These are phyloP conservation scores for Cucurbita maxima DNA, from an alignment of 306 rosid species.

Conservation along the genomic window DNA sequence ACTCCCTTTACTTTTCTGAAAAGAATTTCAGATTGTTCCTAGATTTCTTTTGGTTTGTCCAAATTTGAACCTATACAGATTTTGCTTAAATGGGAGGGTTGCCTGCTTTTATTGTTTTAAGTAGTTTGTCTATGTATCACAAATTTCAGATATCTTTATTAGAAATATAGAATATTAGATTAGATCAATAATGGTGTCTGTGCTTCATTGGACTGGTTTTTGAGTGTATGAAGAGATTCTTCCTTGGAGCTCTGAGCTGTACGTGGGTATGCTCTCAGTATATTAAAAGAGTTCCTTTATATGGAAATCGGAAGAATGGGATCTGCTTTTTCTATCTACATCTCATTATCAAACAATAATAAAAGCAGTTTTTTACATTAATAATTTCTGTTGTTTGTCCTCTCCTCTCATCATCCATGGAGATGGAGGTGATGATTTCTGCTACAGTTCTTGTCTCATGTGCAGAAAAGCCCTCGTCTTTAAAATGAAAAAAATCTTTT, in stretches of 20 bases:
- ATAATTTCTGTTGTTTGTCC: not conserved
- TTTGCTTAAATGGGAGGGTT: not conserved
- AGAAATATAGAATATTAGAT: not conserved
- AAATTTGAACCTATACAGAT: not conserved
- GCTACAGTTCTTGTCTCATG: constrained; percentile 60
- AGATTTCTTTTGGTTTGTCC: not conserved
- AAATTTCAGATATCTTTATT: not conserved
- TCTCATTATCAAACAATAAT: constrained; percentile 33
- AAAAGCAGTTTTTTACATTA: constrained; percentile 1
- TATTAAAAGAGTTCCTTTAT: constrained; percentile 47
- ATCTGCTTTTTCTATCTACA: constrained; percentile 35
- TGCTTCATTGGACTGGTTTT: constrained; percentile 1
- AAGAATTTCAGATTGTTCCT: not conserved
- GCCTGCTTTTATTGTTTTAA: not conserved
- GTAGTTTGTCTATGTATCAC: not conserved
- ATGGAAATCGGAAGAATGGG: constrained; percentile 60
- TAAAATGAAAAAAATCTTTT: too few relatives aligned
- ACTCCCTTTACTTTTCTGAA: not conserved
- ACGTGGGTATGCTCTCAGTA: constrained; percentile 42
- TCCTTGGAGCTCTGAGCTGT: constrained; percentile 47
- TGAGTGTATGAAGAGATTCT: constrained; percentile 28
- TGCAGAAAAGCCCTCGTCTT: constrained; percentile 15
- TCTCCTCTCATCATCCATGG: constrained; percentile 13
- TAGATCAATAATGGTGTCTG: not conserved
- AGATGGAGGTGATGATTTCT: constrained; percentile 57